A percentile compares a stretch with the other conserved stretches of the same genome.
These are phyloP conservation scores for Solanum arcanum DNA, from an alignment of 257 asterid genomes.

Conservation along the genomic window DNA sequence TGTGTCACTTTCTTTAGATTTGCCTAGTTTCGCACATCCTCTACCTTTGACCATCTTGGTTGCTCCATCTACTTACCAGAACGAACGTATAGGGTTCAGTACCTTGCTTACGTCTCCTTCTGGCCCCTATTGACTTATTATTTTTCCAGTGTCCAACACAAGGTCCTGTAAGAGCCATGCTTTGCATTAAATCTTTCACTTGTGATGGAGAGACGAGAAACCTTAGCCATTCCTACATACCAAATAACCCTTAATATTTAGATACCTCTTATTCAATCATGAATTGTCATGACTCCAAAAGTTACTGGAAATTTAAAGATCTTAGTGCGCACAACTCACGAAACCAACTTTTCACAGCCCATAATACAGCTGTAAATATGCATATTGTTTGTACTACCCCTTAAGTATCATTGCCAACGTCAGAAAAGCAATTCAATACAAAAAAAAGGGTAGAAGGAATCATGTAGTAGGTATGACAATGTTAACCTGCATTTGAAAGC, in stretches of 20 bases:
- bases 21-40: neutral
- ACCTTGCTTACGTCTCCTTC: neutral
- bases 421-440: neutral
- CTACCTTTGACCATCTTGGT: neutral
- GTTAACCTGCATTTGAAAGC: slow-evolving; percentile 85
- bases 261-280: neutral
- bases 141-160: neutral
- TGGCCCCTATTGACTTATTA: neutral
- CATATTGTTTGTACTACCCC: neutral
- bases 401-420: neutral
- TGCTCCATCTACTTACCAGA: neutral
- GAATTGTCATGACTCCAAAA: neutral
- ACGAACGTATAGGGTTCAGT: neutral
- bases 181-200: neutral
- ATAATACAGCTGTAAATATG: neutral
- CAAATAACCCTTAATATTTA: neutral
- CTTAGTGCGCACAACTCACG: neutral
- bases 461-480: neutral
- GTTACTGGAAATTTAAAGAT: neutral
- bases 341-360: neutral
- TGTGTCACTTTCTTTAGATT: neutral
- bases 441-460: neutral
- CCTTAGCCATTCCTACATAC: neutral
- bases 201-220: neutral
- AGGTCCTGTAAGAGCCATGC: neutral